phyloP scores from a whole-genome alignment of 2,329 filamentous ascomycete species.

The Calcarisporium arbuscula region DNA sequence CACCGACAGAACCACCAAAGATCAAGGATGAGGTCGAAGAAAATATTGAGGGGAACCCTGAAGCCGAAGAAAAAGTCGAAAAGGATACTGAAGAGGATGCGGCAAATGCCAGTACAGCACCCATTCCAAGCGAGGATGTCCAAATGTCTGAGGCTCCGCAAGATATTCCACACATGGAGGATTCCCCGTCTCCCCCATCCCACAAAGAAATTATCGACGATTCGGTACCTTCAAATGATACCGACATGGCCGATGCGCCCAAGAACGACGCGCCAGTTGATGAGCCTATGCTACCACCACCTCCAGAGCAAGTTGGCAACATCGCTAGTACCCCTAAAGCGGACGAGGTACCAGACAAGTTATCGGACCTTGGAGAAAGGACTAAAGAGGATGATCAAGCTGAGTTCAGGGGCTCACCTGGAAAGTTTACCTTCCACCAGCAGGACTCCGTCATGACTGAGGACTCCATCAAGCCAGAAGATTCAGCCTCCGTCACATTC shows the following conservation, averaged over 20 bases:
- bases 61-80: neutral
- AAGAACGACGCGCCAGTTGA: no score
- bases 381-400: conserved; percentile 17
- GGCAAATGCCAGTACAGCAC: no score
- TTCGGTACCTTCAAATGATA: no score
- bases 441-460: conserved; percentile 29
- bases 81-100: conserved; percentile 7
- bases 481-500: conserved; percentile 27
- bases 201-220: conserved; percentile 10
- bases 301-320: conserved; percentile 33
- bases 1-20: neutral
- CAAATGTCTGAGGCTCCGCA: no score
- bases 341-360: conserved; percentile 18
- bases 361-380: conserved; percentile 18
- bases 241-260: no score
- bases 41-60: neutral
- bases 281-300: conserved; percentile 29
- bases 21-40: neutral
- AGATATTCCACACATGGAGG: no score
- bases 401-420: conserved; percentile 9
- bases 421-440: conserved; percentile 19
- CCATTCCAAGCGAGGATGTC: no score
- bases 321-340: conserved; percentile 28
- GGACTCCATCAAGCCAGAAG: conserved; percentile 31
- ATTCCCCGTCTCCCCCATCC: neutral